phyloP scores from a whole-genome alignment of 2,329 filamentous ascomycete genomes.

The Pseudocercospora vitis region DNA sequence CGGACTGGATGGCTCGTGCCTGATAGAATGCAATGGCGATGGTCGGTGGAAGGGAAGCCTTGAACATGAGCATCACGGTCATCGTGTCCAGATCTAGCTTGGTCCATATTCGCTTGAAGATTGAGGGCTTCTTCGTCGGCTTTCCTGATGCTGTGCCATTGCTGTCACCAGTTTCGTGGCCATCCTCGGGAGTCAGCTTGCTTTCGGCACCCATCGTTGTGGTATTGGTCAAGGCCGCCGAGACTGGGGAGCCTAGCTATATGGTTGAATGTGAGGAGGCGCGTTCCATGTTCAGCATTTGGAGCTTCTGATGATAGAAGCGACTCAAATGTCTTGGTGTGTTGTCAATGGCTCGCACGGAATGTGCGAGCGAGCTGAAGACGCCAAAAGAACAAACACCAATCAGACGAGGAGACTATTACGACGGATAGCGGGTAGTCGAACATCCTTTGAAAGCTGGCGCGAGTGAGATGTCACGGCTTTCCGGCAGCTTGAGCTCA shows the following conservation, averaged over 20 bases:
- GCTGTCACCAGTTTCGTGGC: background rate
- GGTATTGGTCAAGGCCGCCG: background rate
- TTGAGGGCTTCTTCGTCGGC: conserved; percentile 25
- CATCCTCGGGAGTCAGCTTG: background rate
- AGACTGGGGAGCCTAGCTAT: background rate
- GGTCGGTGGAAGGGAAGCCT: conserved; percentile 38
- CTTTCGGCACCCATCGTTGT: background rate
- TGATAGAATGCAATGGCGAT: conserved; percentile 45
- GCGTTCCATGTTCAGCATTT: background rate
- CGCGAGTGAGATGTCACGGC: background rate
- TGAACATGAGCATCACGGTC: conserved; percentile 38
- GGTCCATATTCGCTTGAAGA: conserved; percentile 31
- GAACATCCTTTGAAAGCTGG: background rate
- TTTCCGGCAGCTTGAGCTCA: background rate
- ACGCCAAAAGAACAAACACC: background rate
- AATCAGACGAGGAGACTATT: too few species aligned
- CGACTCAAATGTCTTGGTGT: background rate
- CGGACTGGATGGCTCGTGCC: conserved; percentile 47
- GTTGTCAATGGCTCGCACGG: background rate
- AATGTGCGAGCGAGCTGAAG: background rate
- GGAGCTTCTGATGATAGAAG: background rate
- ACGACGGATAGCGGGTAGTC: background rate
- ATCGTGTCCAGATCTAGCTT: conserved; percentile 36
- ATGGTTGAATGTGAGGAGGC: background rate
- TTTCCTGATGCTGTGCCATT: background rate